Evolutionary conservation across 169 alveolate species (phyloP).

Genomic region (Plasmodium chabaudi): DNA sequence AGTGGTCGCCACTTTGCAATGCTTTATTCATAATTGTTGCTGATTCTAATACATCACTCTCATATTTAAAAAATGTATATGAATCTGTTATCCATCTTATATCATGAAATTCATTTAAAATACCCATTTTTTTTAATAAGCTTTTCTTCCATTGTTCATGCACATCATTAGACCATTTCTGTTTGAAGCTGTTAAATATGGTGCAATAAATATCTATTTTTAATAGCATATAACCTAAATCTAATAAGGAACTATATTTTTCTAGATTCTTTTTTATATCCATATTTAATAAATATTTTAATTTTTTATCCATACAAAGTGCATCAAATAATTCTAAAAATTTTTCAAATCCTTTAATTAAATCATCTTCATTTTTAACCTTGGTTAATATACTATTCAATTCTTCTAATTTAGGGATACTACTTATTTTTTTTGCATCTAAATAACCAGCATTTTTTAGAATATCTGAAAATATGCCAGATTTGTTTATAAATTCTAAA

Average conservation of each 20-base stretch:
- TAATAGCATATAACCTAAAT: constrained; percentile 56
- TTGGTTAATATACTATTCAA: constrained; percentile 30
- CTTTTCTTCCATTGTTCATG: constrained; percentile 66
- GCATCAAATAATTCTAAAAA: constrained; percentile 65
- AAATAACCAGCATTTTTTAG: constrained; percentile 32
- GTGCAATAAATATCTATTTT: constrained; percentile 34
- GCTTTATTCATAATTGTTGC: constrained; percentile 53
- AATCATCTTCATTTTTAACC: constrained; percentile 35
- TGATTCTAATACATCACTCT: constrained; percentile 65
- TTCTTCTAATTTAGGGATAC: constrained; percentile 56
- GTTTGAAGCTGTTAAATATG: constrained; percentile 27
- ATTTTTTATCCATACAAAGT: constrained; percentile 51
- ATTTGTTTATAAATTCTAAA: constrained; percentile 65
- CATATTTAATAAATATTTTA: constrained; percentile 36
- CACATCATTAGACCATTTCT: constrained; percentile 27
- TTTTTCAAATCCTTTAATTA: constrained; percentile 32
- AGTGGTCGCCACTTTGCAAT: constrained; percentile 44
- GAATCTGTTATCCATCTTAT: constrained; percentile 72
- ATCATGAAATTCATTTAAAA: constrained; percentile 60
- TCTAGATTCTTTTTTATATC: constrained; percentile 38
- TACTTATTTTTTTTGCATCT: constrained; percentile 32
- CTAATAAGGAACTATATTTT: constrained; percentile 19
- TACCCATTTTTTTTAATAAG: constrained; percentile 62
- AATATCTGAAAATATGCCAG: constrained; percentile 58
- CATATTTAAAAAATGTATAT: constrained; percentile 31